Evolutionary conservation across 2,329 filamentous ascomycete species (phyloP), one percentile per base, ranked within the genome.

Genomic region (Chaetomiaceae sp.): DNA sequence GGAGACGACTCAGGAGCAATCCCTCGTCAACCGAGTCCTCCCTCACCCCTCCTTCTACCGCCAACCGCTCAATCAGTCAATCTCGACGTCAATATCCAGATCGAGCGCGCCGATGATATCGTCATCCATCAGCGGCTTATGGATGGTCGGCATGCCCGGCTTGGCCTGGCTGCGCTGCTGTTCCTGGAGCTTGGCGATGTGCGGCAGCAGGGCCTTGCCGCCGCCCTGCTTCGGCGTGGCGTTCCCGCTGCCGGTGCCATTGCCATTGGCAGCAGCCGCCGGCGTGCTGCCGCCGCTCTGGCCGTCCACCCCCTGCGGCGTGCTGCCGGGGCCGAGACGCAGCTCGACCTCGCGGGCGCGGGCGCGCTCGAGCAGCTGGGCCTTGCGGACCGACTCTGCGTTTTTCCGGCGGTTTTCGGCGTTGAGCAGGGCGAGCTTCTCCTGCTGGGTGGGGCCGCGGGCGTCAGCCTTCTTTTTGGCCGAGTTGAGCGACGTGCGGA

Each of bases 21-120:
- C n/a, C n/a, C n/a, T n/a, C n/a, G n/a, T n/a, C n/a, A n/a, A n/a
- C n/a, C n/a, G n/a, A n/a, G n/a, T n/a, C n/a, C n/a, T n/a, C n/a
- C n/a, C n/a, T n/a, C n/a, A 27, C 25, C 25, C 25, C 25, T 27
- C 25, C 17, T 13, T 6, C 13, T 38, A 16, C 35, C 16, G 17
- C 17, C 16, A 10, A 19, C 37, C 12, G 4, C n/a, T n/a, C n/a
- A n/a, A n/a, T 42, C 43, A 59, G n/a, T 58, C 54, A 54, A 61
- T 60, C n/a, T 62, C 61, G 33, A 95, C 89, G 60, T 97, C 92
- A 65, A 97, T 89, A 23, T 89, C 92, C 61, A 97, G 72, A 66
- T 97, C 93, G 73, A 97, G 74, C 21, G 83, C 79, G 1, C 86
- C 90, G 67, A 97, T 92, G 50, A 96, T 86, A 64, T 97, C 93